A percentile compares a stretch with the other conserved stretches of the same genome.
Evolutionary conservation across 1,139 yeast genomes (phyloP).

Genomic region (Yamadazyma siamensis): DNA sequence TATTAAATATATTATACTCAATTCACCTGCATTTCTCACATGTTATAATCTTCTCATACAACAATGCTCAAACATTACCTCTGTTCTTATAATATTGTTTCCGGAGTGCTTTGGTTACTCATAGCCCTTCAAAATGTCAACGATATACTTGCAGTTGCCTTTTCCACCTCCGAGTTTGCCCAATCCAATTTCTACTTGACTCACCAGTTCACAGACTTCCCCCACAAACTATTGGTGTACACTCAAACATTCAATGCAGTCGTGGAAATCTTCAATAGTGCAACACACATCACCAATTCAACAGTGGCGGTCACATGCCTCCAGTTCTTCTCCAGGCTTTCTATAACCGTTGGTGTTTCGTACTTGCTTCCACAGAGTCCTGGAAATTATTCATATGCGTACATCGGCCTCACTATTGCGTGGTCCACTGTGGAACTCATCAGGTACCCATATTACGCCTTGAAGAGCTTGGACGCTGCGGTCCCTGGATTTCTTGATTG

Average conservation of each 20-base stretch:
- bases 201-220: slow-evolving; percentile 16
- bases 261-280: slow-evolving; percentile 25
- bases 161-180: slow-evolving; percentile 8
- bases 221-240: slow-evolving; percentile 28
- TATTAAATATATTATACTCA: too few species aligned
- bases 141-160: slow-evolving; percentile 11
- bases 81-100: slow-evolving; percentile 55
- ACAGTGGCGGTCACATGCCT: slow-evolving; percentile 27
- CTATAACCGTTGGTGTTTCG: slow-evolving; percentile 31
- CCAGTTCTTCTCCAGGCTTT: slow-evolving; percentile 32
- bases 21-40: slow-evolving; percentile 1
- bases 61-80: too few species aligned
- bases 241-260: slow-evolving; percentile 29
- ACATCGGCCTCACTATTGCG: slow-evolving; percentile 25
- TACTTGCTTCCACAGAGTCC: slow-evolving; percentile 28
- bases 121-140: slow-evolving; percentile 26
- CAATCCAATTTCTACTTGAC: too few species aligned
- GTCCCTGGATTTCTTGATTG: slow-evolving; percentile 24
- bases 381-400: slow-evolving; percentile 28
- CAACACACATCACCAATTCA: slow-evolving; percentile 27
- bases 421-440: slow-evolving; percentile 36
- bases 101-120: slow-evolving; percentile 66
- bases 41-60: too few species aligned
- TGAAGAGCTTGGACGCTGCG: slow-evolving; percentile 13
- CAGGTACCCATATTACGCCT: slow-evolving; percentile 27